Evolutionary conservation across 257 asterid genomes (phyloP).

Genomic region (Solanum lycopersicoides): DNA sequence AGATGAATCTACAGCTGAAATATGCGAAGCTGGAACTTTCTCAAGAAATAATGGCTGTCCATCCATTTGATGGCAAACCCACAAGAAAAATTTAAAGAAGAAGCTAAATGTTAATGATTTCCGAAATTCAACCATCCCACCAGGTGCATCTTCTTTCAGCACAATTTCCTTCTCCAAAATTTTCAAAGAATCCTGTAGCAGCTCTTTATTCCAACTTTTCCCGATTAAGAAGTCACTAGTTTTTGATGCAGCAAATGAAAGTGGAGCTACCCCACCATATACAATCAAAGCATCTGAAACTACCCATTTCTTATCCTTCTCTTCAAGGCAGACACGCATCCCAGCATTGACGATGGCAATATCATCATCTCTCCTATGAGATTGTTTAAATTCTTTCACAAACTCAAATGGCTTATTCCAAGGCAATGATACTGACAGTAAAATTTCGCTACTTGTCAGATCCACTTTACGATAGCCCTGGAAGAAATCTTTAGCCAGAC

Average conservation of each 20-base stretch:
- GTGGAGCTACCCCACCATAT: constrained; percentile 92
- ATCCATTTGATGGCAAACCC: constrained; percentile 78
- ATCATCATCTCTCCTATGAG: constrained; percentile 94
- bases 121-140: constrained; percentile 96
- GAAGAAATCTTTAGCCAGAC: constrained; percentile 64
- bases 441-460: constrained; percentile 59
- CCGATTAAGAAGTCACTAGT: constrained; percentile 56
- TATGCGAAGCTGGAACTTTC: constrained; percentile 50
- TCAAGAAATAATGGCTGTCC: constrained; percentile 41
- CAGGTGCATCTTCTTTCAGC: constrained; percentile 82
- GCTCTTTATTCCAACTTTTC: constrained; percentile 59
- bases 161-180: constrained; percentile 61
- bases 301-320: constrained; percentile 52
- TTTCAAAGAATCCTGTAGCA: constrained; percentile 49
- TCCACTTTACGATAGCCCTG: constrained; percentile 84
- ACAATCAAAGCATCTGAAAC: constrained; percentile 69
- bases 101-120: constrained; percentile 73
- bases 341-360: constrained; percentile 96
- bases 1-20: constrained; percentile 63
- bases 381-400: constrained; percentile 90
- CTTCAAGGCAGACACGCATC: constrained; percentile 65
- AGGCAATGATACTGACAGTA: constrained; percentile 73
- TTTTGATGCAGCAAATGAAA: constrained; percentile 47
- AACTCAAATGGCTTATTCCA: constrained; percentile 62
- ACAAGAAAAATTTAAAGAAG: constrained; percentile 84